phyloP scores from a whole-genome alignment of 2,329 filamentous ascomycete genomes.

The Catunica adiposa region DNA sequence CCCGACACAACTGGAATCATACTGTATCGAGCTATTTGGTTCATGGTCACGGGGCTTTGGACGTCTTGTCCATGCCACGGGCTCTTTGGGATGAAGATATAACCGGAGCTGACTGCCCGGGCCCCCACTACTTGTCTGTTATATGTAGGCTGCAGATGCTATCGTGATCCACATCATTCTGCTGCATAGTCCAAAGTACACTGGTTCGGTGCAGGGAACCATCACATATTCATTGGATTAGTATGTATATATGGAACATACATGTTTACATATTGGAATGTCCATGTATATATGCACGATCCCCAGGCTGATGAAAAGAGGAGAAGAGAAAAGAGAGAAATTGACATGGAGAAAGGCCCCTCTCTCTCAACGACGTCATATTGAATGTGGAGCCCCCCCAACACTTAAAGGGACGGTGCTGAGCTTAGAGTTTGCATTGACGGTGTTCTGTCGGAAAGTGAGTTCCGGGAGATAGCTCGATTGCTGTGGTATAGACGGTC shows the following conservation, averaged over 20 bases:
- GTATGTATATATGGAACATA: no score
- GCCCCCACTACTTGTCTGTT: no score
- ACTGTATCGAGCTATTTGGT: no score
- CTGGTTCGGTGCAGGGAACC: neutral
- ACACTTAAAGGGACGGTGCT: neutral
- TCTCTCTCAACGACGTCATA: neutral
- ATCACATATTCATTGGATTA: no score
- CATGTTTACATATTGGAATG: neutral
- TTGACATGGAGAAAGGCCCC: slow-evolving; percentile 11
- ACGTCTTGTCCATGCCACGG: no score
- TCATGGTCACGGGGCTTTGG: no score
- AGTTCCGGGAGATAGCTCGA: neutral
- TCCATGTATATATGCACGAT: neutral
- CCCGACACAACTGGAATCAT: no score
- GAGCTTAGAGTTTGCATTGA: neutral
- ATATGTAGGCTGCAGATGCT: neutral
- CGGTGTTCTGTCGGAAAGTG: slow-evolving; percentile 1
- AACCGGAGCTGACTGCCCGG: no score
- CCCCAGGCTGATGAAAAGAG: slow-evolving; percentile 4
- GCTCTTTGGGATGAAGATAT: no score
- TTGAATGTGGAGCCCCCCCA: neutral
- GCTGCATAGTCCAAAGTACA: neutral
- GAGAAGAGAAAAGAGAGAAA: slow-evolving; percentile 6
- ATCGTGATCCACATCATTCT: neutral
- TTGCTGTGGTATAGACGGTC: neutral